Evolutionary conservation across 805 yeast genomes (phyloP).

Genomic region (Jamesozyma spencerorum): DNA sequence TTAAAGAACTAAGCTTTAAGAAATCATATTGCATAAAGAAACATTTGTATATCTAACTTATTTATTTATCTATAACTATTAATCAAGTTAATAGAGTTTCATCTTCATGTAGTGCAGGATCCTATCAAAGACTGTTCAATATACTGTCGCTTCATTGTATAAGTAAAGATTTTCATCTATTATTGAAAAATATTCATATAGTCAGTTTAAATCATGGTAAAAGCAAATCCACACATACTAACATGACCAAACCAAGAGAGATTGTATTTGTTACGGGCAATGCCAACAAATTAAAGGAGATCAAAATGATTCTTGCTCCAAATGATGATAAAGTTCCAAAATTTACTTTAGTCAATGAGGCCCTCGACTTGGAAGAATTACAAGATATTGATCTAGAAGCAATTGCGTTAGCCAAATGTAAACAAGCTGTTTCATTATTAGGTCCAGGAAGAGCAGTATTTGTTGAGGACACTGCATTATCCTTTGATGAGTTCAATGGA

Average conservation of each 20-base stretch:
- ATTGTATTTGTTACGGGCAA: conserved; percentile 82
- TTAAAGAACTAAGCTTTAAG: too few species aligned
- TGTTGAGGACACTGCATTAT: conserved; percentile 91
- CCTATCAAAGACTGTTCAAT: too few species aligned
- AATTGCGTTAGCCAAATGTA: conserved; percentile 73
- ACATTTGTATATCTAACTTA: too few species aligned
- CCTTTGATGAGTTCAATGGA: conserved; percentile 68
- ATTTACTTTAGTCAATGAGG: conserved; percentile 43
- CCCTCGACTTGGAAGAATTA: conserved; percentile 78
- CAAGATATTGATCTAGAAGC: conserved; percentile 78
- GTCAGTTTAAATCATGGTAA: too few species aligned
- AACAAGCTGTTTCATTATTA: conserved; percentile 51
- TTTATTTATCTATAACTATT: background rate
- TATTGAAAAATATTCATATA: too few species aligned
- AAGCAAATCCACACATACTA: background rate
- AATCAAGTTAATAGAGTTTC: background rate
- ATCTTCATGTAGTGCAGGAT: too few species aligned
- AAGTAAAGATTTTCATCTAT: too few species aligned
- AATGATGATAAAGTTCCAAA: conserved; percentile 12
- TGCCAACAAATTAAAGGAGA: conserved; percentile 78
- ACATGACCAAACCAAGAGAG: conserved; percentile 6
- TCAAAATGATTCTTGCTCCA: conserved; percentile 51
- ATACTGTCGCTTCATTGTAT: too few species aligned
- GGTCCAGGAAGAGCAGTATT: conserved; percentile 65
- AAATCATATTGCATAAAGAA: too few species aligned